Evolutionary conservation across 169 alveolate species (phyloP), one percentile per base, ranked within the genome.

Genomic region (Amoebophrya sp.): DNA sequence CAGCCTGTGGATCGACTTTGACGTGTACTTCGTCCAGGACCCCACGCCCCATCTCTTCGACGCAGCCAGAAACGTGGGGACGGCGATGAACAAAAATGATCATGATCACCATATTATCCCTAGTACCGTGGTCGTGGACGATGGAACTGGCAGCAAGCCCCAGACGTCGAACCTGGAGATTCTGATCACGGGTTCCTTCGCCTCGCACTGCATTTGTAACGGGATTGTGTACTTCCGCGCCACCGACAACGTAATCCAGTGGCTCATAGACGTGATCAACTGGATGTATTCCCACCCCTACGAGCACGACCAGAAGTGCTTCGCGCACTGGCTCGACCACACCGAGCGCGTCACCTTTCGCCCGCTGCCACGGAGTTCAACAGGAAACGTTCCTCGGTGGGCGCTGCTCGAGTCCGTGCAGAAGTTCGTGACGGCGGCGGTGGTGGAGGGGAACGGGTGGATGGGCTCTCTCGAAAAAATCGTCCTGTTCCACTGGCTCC

Each of bases 301-400:
- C 78, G 78, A 58, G 78, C 78, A 58, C 34, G 78, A 58, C 34
- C 78, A 58, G 78, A 58, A 58, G 23, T 58, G 78, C 78, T 58
- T 58, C 78, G 78, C 78, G 34, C 78, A 58, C 78, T 58, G 78
- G 78, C 34, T 58, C 4, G 78, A 58, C 78, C 78, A 58, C 78
- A 58, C 78, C 7, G 78, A 58, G 23, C 78, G 78, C 4, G 78
- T 58, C 0, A 58, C 78, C 23, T 58, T 58, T n/a, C 78, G 78
- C 7, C 78, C 78, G 29, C 23, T 58, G 78, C 78, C 78, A 58
- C 4, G 78, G 5, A 23, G 39, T 10, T 2, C 38, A 16, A 16
- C 4, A 16, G 78, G n/a, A n/a, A n/a, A n/a, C n/a, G n/a, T 58
- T 1, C 78, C 78, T 1, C 78, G 23, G 23, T 58, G 78, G 78